phyloP scores from a whole-genome alignment of 2,329 filamentous ascomycete species.

The Xylariomycetidae sp. region DNA sequence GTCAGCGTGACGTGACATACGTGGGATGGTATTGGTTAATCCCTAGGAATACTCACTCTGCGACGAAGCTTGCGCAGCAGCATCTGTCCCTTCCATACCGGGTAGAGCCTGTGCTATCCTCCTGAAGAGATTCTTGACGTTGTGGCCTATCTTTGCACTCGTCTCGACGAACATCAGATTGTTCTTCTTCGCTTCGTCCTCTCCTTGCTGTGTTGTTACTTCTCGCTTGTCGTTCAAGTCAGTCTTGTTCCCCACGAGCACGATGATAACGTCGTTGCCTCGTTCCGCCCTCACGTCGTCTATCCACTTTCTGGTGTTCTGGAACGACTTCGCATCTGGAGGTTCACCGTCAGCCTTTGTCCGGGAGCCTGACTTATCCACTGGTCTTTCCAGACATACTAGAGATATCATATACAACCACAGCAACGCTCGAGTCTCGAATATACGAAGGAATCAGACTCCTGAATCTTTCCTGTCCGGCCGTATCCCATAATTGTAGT shows the following conservation, averaged over 20 bases:
- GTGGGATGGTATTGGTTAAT: too few relatives aligned
- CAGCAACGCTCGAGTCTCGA: slow-evolving; percentile 93
- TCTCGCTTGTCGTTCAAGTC: slow-evolving; percentile 98
- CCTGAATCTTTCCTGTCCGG: slow-evolving; percentile 94
- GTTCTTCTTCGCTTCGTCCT: slow-evolving; percentile 97
- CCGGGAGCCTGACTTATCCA: too few relatives aligned
- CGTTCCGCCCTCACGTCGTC: slow-evolving; percentile 95
- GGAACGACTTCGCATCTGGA: slow-evolving; percentile 88
- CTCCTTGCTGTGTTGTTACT: slow-evolving; percentile 91
- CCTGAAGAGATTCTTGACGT: slow-evolving; percentile 96
- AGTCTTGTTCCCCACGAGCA: slow-evolving; percentile 98
- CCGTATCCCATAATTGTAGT: slow-evolving; percentile 97
- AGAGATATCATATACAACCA: slow-evolving; percentile 98
- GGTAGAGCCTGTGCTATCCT: slow-evolving; percentile 96
- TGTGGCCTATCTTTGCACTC: slow-evolving; percentile 94
- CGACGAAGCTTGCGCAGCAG: slow-evolving; percentile 64
- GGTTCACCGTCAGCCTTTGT: too few relatives aligned
- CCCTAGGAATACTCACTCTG: slow-evolving; percentile 87
- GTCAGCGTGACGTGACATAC: too few relatives aligned
- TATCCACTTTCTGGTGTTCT: slow-evolving; percentile 99
- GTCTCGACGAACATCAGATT: slow-evolving; percentile 99
- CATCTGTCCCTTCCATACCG: slow-evolving; percentile 91
- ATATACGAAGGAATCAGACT: slow-evolving; percentile 98
- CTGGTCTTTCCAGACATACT: too few relatives aligned
- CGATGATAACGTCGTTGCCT: slow-evolving; percentile 98